Base-by-base conservation (phyloP, 2,329 filamentous ascomycete genomes). In the Berkeleyomyces rouxiae region DNA sequence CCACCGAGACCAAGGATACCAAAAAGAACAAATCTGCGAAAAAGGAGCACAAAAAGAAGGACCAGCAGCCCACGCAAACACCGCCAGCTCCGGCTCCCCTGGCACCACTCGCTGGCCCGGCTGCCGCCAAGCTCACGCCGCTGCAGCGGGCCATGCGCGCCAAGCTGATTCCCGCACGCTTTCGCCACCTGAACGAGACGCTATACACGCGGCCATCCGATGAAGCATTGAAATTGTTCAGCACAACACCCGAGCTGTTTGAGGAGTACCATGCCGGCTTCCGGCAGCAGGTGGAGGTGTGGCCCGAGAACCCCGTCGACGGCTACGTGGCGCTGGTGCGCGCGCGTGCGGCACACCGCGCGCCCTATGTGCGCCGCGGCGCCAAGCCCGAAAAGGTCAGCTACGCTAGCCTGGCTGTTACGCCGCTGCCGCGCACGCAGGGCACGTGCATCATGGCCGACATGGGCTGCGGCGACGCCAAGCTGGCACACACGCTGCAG, bases 241-340 rank as follows among this genome's bases (percentile, higher is more conserved):
- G 82, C 60, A 79, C 87, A 42, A 89, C 88, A 59, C 93, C 93
- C 0, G 89, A 95, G 71, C 91, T 97, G 80, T 99, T 97, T 75
- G 80, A 83, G 68, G 91, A 97, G 74, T 99, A 99, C 74, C 93
- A 99, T 75, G 86, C 90, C 65, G 93, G 93, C 42, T 99, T 99
- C 79, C 87, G 91, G 0, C 88, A 91, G 61, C 93, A 99, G 75
- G 93, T 97, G 64, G 86, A 89, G 70, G 87, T 91, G 2, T 99
- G 93, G 93, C 93, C 93, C 6, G 88, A 92, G 70, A 99, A 99
- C 74, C 93, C 93, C 0, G 90, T 99, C 57, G 88, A 96, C 72
- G 83, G 82, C 64, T 97, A 95, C 75, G 85, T 96, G 67, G 71
- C 76, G 37, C 80, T 86, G 59, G 83, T 97, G 67, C 79, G 83